Evolutionary conservation across 441 rosid genomes (phyloP).

Genomic region (Gossypium trilobum): DNA sequence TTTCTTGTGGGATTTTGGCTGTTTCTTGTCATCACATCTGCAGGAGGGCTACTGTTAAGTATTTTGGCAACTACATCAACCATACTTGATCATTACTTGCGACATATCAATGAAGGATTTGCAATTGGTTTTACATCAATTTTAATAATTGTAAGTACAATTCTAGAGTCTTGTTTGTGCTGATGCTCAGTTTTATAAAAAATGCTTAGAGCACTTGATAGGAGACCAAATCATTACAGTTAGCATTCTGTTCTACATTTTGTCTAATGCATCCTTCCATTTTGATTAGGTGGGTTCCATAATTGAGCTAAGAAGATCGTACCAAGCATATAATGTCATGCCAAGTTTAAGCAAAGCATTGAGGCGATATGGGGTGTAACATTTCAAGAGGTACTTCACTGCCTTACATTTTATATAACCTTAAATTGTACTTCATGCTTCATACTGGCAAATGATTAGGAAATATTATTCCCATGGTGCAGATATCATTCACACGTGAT

Average conservation of each 20-base stretch:
- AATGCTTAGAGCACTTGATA: neutral
- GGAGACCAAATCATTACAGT: neutral
- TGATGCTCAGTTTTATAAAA: neutral
- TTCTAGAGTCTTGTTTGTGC: neutral
- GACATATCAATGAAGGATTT: slow-evolving; percentile 67
- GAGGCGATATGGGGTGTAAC: slow-evolving; percentile 60
- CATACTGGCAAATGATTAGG: neutral
- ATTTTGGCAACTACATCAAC: slow-evolving; percentile 75
- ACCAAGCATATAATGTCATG: slow-evolving; percentile 93
- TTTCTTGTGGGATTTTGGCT: neutral
- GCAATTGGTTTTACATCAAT: slow-evolving; percentile 88
- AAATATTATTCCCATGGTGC: slow-evolving; percentile 1
- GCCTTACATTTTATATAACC: neutral
- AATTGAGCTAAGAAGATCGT: slow-evolving; percentile 88
- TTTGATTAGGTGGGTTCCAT: slow-evolving; percentile 77
- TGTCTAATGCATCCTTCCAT: neutral
- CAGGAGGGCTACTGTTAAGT: slow-evolving; percentile 81
- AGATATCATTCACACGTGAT: neutral
- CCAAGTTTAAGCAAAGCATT: slow-evolving; percentile 86
- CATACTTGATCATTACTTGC: slow-evolving; percentile 75
- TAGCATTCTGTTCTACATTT: neutral
- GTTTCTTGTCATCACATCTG: slow-evolving; percentile 14
- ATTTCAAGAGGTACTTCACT: slow-evolving; percentile 4
- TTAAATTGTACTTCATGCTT: neutral
- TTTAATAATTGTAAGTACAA: slow-evolving; percentile 62